Evolutionary conservation across 495 filamentous ascomycete species (phyloP), one percentile per base, ranked within the genome.

Genomic region (Hypomontagnella submonticulosa): DNA sequence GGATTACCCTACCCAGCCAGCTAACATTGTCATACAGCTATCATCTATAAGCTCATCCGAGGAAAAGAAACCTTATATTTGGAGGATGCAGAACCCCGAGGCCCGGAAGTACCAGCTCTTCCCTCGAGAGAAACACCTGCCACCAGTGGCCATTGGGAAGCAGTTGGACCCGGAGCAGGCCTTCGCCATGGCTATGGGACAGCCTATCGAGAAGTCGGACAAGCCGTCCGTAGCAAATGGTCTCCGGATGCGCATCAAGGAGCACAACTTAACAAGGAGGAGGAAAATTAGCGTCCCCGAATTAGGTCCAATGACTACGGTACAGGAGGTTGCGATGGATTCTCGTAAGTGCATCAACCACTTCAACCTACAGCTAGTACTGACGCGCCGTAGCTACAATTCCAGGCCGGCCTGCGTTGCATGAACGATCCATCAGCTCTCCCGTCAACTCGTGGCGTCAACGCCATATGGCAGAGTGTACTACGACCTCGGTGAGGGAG

Each of bases 301-400:
- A 50, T 71, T 90, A 19, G 88, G 85, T 3, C 83, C 84, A 38
- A 88, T 89, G 86, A 86, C 86, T 4, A 89, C 87, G 2, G 86
- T 89, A 10, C 87, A 88, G 59, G 89, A 90, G 67, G 73, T 81
- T 44, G 75, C 83, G 40, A 85, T 91, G 81, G 89, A 92, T 75
- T 91, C 89, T 71, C 89, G 89, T 92, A 84, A 80, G 89, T 82
- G 1, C 10, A 15, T 5, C 36, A 44, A 32, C n/a, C 34, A 33
- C 32, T 27, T 16, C 13, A 30, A 7, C 19, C 7, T 41, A 27
- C 11, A 13, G n/a, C 23, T 41, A 11, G 42, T 27, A 74, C 77
- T 79, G 54, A 79, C 66, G 18, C 30, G 20, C 34, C 51, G 11
- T 58, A 92, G 89, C 89, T 62, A 91, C 89, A 20, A 89, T 92